Conservation (phyloP, 495 filamentous ascomycete species). For the Annulohypoxylon stygium region DNA sequence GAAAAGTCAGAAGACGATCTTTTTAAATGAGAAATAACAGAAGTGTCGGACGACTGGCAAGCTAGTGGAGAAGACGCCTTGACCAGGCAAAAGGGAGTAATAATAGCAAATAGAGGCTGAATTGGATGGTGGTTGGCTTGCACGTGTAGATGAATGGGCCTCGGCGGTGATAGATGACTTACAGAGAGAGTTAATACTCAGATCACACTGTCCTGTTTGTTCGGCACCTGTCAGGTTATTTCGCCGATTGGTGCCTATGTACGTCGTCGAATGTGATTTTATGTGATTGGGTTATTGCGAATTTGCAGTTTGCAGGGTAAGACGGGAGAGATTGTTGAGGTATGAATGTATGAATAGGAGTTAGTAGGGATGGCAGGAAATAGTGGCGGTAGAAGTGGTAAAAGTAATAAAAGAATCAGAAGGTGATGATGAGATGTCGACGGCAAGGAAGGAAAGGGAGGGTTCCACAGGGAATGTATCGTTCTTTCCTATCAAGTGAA, state of each 20-base stretch:
- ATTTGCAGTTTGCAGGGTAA: background rate
- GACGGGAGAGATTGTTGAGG: slow-evolving; percentile 1
- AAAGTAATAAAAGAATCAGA: slow-evolving; percentile 8
- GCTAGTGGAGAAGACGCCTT: slow-evolving; percentile 46
- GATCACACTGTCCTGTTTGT: slow-evolving; percentile 14
- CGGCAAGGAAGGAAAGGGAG: slow-evolving; percentile 27
- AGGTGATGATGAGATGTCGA: slow-evolving; percentile 12
- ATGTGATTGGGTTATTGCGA: slow-evolving; percentile 7
- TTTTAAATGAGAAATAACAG: slow-evolving; percentile 40
- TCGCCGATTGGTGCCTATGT: background rate
- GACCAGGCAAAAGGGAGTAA: slow-evolving; percentile 44
- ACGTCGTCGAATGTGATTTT: slow-evolving; percentile 3
- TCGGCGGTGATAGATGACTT: slow-evolving; percentile 43
- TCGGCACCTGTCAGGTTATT: slow-evolving; percentile 22
- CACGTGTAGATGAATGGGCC: slow-evolving; percentile 35
- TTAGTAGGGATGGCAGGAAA: no score
- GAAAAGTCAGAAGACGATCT: slow-evolving; percentile 39
- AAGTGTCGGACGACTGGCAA: slow-evolving; percentile 32
- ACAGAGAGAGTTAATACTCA: slow-evolving; percentile 26
- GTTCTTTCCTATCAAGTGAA: slow-evolving; percentile 25
- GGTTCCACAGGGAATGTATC: slow-evolving; percentile 3
- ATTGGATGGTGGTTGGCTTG: slow-evolving; percentile 25
- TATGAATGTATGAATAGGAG: background rate
- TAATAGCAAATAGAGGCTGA: slow-evolving; percentile 30
- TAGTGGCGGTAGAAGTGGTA: no score